Evolutionary conservation across 83 land plant species (phyloP).

Genomic region (Isoetes engelmannii): DNA sequence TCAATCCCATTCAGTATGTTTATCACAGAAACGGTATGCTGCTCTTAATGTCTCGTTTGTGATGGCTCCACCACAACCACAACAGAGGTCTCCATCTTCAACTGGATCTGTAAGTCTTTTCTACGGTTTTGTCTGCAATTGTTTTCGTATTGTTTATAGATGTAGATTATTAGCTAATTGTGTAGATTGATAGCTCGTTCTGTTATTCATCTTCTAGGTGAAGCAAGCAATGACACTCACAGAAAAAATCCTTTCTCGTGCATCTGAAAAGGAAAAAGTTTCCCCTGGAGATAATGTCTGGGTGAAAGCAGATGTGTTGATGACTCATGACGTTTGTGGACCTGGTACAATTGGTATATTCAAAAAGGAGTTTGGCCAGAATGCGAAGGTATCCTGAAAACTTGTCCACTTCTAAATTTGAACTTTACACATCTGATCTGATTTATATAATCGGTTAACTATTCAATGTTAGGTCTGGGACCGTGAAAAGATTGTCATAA

Average conservation of each 20-base stretch:
- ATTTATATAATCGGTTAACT: not conserved
- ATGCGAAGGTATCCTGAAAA: conserved; percentile 57
- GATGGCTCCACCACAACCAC: conserved; percentile 60
- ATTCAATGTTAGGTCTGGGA: conserved; percentile 72
- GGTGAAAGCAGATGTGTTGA: conserved; percentile 81
- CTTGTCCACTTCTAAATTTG: not conserved
- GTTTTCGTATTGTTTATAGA: not conserved
- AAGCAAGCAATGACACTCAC: conserved; percentile 87
- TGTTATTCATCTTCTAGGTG: conserved; percentile 29
- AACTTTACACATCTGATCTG: not conserved
- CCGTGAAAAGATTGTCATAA: conserved; percentile 83
- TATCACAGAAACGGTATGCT: too few relatives aligned
- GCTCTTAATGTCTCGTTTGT: conserved; percentile 33
- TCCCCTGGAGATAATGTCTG: conserved; percentile 86
- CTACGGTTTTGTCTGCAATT: not conserved
- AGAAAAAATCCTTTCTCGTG: conserved; percentile 79
- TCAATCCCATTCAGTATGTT: too few relatives aligned
- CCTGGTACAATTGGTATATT: conserved; percentile 90
- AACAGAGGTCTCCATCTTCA: conserved; percentile 57
- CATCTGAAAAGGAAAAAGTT: conserved; percentile 52
- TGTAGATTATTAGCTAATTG: not conserved
- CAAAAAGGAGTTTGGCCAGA: conserved; percentile 76
- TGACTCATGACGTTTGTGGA: conserved; percentile 99
- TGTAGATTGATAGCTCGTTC: not conserved
- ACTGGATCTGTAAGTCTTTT: conserved; percentile 60